Evolutionary conservation across 192 early-diverging fungal genomes (phyloP).

Genomic region (Phlyctochytrium planicorne): DNA sequence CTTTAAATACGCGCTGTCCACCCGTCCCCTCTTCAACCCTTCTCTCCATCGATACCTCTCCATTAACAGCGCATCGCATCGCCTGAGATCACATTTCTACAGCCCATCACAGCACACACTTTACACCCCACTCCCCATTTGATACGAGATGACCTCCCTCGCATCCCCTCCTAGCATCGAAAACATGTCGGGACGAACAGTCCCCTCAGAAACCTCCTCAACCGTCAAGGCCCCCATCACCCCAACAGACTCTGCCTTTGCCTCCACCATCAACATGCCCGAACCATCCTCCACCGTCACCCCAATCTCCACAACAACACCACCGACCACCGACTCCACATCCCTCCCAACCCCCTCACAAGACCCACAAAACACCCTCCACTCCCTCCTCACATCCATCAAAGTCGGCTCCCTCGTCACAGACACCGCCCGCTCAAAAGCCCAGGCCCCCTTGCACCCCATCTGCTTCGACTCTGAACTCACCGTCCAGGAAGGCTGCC

Average conservation of each 20-base stretch:
- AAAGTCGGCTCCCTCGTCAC: too few species aligned
- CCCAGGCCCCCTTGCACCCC: too few species aligned
- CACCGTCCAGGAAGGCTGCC: constrained; percentile 48
- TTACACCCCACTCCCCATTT: background rate
- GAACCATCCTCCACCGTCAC: background rate
- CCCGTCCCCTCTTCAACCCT: too few species aligned
- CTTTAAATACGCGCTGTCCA: too few species aligned
- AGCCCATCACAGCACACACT: background rate
- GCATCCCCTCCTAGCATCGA: background rate
- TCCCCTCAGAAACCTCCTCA: background rate
- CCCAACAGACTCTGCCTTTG: background rate
- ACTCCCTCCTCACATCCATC: too few species aligned
- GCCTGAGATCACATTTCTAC: background rate
- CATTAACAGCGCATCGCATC: too few species aligned
- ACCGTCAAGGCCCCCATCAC: background rate
- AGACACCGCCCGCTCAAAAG: too few species aligned
- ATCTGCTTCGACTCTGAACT: constrained; percentile 48
- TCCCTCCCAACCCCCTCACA: too few species aligned
- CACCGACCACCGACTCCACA: too few species aligned
- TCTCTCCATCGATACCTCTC: too few species aligned
- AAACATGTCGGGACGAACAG: background rate
- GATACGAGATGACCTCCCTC: background rate
- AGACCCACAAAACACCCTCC: too few species aligned
- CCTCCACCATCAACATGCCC: background rate
- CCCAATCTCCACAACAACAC: too few species aligned